Evolutionary conservation across 83 land plant species (phyloP).

Genomic region (Picea engelmannii): DNA sequence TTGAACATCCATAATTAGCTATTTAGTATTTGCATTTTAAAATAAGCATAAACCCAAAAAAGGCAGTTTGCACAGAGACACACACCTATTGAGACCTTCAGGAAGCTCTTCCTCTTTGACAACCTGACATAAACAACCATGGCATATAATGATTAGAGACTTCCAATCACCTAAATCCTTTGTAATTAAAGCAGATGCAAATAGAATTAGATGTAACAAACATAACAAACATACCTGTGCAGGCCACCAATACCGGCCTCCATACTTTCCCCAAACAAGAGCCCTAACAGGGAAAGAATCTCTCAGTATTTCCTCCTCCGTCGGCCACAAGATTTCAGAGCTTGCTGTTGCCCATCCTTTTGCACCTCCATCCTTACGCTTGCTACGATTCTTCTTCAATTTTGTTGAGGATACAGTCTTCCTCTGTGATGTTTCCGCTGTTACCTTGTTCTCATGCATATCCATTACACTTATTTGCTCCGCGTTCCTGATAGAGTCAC

Average conservation of each 20-base stretch:
- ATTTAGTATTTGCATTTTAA: not conserved
- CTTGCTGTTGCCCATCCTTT: constrained; percentile 18
- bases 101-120: constrained; percentile 17
- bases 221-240: constrained; percentile 7
- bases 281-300: not conserved
- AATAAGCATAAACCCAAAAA: constrained; percentile 1
- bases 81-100: constrained; percentile 8
- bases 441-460: constrained; percentile 15
- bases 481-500: not conserved
- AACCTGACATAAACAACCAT: constrained; percentile 14
- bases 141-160: not conserved
- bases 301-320: not conserved
- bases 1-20: not conserved
- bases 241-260: constrained; percentile 17
- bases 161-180: not conserved
- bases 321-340: constrained; percentile 16
- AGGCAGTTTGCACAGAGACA: not conserved
- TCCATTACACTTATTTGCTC: constrained; percentile 15
- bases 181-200: not conserved
- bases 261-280: constrained; percentile 17
- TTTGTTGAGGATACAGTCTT: not conserved
- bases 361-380: constrained; percentile 18
- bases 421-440: constrained; percentile 3
- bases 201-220: not conserved
- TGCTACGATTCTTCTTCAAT: constrained; percentile 17